phyloP scores from a whole-genome alignment of 108 stramenopile genomes.

The Epithemia pelagica region DNA sequence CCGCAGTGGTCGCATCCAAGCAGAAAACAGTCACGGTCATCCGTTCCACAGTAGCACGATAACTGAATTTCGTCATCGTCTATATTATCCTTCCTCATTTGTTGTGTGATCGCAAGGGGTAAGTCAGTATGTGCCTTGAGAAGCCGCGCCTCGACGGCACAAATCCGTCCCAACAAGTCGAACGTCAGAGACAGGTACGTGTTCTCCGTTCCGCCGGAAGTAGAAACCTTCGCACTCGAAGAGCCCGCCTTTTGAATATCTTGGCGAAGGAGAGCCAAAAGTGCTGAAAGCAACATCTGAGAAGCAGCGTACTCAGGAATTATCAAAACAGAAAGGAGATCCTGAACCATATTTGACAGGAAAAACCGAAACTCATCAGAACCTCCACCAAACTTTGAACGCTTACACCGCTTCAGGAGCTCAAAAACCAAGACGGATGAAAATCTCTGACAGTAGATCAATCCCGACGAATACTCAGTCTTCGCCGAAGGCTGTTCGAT shows the following conservation, averaged over 20 bases:
- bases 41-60: constrained; percentile 59
- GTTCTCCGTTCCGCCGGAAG: constrained; percentile 25
- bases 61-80: constrained; percentile 3
- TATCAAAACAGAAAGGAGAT: constrained; percentile 65
- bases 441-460: constrained; percentile 43
- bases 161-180: constrained; percentile 81
- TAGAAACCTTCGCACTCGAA: constrained; percentile 6
- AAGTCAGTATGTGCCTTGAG: constrained; percentile 41
- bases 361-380: constrained; percentile 85
- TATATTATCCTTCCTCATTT: constrained; percentile 1
- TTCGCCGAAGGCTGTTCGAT: constrained; percentile 12
- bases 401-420: constrained; percentile 56
- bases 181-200: constrained; percentile 79
- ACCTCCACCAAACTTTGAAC: constrained; percentile 62
- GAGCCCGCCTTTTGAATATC: constrained; percentile 59
- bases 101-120: constrained; percentile 20
- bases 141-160: constrained; percentile 56
- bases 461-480: constrained; percentile 34
- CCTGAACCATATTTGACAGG: constrained; percentile 80
- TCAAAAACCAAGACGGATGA: constrained; percentile 54
- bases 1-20: constrained; percentile 84
- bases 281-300: constrained; percentile 71
- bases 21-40: constrained; percentile 56
- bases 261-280: constrained; percentile 40
- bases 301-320: constrained; percentile 89